Conservation (phyloP, 2,329 filamentous ascomycete species). For the Aureobasidium sp. region DNA sequence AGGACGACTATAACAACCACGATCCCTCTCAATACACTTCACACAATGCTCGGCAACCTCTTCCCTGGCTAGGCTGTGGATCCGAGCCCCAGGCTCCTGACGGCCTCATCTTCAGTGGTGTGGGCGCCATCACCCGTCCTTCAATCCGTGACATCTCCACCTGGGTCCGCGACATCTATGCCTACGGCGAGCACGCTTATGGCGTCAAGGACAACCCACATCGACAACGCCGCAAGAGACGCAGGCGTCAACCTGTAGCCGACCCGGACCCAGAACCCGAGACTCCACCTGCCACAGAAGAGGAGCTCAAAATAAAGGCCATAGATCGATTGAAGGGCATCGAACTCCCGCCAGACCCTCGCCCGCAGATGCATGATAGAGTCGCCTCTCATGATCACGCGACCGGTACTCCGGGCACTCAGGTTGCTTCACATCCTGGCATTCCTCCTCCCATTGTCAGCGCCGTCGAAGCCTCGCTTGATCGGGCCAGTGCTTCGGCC, state of each 20-base stretch:
- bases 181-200: conserved; percentile 76
- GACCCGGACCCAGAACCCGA: background rate
- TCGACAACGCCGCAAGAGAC: conserved; percentile 50
- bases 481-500: conserved; percentile 34
- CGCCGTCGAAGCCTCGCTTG: conserved; percentile 38
- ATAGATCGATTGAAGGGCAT: background rate
- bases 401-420: conserved; percentile 13
- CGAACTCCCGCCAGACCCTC: conserved; percentile 15
- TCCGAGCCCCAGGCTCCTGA: conserved; percentile 63
- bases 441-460: conserved; percentile 43
- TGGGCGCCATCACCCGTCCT: conserved; percentile 62
- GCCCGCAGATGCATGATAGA: conserved; percentile 22
- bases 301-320: background rate
- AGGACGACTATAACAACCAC: conserved; percentile 20
- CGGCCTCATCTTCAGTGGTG: conserved; percentile 78
- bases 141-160: conserved; percentile 67
- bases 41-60: conserved; percentile 17
- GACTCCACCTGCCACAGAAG: background rate
- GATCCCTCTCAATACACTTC: conserved; percentile 13
- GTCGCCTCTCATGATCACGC: conserved; percentile 25
- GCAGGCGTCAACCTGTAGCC: conserved; percentile 27
- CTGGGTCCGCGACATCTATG: conserved; percentile 87
- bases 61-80: conserved; percentile 68
- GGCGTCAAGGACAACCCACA: conserved; percentile 74
- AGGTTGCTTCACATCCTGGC: conserved; percentile 24